phyloP scores from a whole-genome alignment of 371 early-diverging fungal genomes.

The Umbelopsis sp. region DNA sequence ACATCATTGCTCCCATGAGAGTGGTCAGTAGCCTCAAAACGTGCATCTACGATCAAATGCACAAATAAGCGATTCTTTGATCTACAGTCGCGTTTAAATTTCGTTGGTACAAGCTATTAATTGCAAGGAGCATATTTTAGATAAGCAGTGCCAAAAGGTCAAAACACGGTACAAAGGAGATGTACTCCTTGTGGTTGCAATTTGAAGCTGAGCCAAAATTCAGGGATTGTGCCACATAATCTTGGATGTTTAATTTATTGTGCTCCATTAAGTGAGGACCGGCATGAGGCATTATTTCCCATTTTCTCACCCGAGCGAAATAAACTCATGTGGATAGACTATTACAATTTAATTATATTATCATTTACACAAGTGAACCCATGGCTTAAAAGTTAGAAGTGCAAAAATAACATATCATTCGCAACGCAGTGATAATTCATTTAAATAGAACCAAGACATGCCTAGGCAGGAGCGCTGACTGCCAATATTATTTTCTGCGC shows the following conservation, averaged over 20 bases:
- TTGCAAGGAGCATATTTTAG: no score
- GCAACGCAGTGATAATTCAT: no score
- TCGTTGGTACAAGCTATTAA: neutral
- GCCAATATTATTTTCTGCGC: neutral
- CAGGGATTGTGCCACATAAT: constrained; percentile 7
- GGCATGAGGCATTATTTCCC: constrained; percentile 14
- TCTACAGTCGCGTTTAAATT: neutral
- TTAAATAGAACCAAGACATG: no score
- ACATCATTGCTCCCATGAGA: neutral
- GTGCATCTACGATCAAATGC: neutral
- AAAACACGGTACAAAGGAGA: neutral
- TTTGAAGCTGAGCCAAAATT: constrained; percentile 3
- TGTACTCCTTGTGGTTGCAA: neutral
- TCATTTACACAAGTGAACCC: neutral
- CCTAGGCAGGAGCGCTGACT: neutral
- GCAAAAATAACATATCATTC: no score
- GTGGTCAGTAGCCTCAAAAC: neutral
- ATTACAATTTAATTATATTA: constrained; percentile 2
- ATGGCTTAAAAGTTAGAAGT: no score
- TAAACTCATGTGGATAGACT: neutral
- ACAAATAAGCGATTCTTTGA: neutral
- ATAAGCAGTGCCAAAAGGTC: no score
- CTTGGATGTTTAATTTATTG: neutral
- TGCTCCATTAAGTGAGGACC: neutral
- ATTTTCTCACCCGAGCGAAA: constrained; percentile 2